phyloP scores from a whole-genome alignment of 805 yeast genomes.

The Priceomyces haplophilus region DNA sequence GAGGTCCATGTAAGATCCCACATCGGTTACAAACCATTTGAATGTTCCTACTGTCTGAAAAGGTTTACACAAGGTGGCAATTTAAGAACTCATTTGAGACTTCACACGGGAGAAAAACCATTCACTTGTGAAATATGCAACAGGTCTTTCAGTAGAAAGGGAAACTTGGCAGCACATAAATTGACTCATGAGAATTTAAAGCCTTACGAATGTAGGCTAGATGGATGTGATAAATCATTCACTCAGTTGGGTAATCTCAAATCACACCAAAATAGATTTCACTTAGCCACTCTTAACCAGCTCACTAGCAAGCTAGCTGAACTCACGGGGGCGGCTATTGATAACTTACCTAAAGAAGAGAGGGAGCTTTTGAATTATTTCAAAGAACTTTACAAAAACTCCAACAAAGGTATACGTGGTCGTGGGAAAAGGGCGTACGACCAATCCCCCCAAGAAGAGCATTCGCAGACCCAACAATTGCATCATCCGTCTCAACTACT shows the following conservation, averaged over 20 bases:
- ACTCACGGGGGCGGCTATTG: slow-evolving; percentile 44
- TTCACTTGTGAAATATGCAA: slow-evolving; percentile 75
- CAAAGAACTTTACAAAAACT: slow-evolving; percentile 77
- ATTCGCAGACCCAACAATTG: background rate
- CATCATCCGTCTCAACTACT: background rate
- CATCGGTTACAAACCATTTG: slow-evolving; percentile 81
- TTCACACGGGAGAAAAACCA: slow-evolving; percentile 93
- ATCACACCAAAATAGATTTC: slow-evolving; percentile 91
- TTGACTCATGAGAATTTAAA: slow-evolving; percentile 76
- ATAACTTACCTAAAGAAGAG: slow-evolving; percentile 58
- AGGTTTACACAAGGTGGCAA: slow-evolving; percentile 89
- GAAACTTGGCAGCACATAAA: slow-evolving; percentile 85
- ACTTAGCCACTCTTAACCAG: slow-evolving; percentile 62
- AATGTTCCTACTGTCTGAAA: slow-evolving; percentile 75
- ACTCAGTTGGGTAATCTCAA: slow-evolving; percentile 92
- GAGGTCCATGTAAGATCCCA: slow-evolving; percentile 88
- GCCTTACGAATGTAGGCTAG: slow-evolving; percentile 78
- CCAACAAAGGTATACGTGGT: slow-evolving; percentile 89
- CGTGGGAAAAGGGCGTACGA: slow-evolving; percentile 55
- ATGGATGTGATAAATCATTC: slow-evolving; percentile 77
- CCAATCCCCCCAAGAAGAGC: background rate
- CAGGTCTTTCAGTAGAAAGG: slow-evolving; percentile 80
- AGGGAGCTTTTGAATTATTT: slow-evolving; percentile 71
- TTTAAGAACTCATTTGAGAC: slow-evolving; percentile 75
- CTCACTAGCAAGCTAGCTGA: slow-evolving; percentile 68